Conservation (phyloP, 1,284 basidiomycete species). For the Irpex sp. region DNA sequence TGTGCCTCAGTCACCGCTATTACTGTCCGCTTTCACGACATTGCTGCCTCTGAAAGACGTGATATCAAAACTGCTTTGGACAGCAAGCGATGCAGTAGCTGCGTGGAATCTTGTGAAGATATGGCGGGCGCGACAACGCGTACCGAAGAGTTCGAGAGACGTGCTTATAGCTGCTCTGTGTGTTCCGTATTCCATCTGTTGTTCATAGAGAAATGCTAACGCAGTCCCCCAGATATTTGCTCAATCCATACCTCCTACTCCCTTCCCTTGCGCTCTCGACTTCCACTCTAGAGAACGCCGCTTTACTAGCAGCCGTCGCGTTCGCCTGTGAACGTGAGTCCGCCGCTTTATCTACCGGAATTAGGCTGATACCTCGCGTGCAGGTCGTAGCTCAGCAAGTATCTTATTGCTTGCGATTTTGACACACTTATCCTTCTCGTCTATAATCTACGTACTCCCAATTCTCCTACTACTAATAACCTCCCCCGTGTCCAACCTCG, state of each 20-base stretch:
- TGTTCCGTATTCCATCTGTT: too few species aligned
- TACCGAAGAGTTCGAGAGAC: slow-evolving; percentile 44
- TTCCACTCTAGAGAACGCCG: slow-evolving; percentile 73
- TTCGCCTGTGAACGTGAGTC: slow-evolving; percentile 65
- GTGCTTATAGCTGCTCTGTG: slow-evolving; percentile 60
- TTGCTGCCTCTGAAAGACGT: slow-evolving; percentile 50
- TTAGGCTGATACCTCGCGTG: neutral
- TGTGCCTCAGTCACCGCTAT: slow-evolving; percentile 67
- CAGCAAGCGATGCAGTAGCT: slow-evolving; percentile 59
- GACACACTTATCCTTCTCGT: slow-evolving; percentile 70
- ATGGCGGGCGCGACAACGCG: slow-evolving; percentile 58
- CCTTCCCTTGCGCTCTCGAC: slow-evolving; percentile 81
- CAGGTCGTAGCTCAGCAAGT: slow-evolving; percentile 43
- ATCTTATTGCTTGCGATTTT: slow-evolving; percentile 62
- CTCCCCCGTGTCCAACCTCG: slow-evolving; percentile 59
- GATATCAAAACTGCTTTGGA: slow-evolving; percentile 65
- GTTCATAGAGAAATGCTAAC: too few species aligned
- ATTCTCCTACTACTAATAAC: slow-evolving; percentile 62
- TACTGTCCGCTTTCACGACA: slow-evolving; percentile 75
- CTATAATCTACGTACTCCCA: slow-evolving; percentile 65
- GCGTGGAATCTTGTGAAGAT: slow-evolving; percentile 67
- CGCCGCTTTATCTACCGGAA: neutral
- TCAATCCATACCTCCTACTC: slow-evolving; percentile 86
- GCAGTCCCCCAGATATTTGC: too few species aligned
- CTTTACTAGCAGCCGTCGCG: slow-evolving; percentile 58